Conservation (phyloP, 148 eudicot genomes). For the Suaeda aralocaspica region DNA sequence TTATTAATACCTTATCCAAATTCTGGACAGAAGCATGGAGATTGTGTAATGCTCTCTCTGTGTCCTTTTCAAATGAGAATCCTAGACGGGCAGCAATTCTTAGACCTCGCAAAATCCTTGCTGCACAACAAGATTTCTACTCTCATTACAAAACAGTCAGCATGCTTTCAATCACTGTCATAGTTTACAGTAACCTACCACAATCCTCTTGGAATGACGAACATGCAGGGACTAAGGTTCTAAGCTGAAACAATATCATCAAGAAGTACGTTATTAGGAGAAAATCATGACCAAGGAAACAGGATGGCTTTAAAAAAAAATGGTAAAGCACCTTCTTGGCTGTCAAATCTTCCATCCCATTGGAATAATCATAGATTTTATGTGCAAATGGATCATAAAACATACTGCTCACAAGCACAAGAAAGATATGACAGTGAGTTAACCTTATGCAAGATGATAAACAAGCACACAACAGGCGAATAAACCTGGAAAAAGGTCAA, state of each 20-base stretch:
- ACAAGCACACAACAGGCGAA: background rate
- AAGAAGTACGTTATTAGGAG: background rate
- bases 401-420: slow-evolving; percentile 48
- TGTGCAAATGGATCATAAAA: slow-evolving; percentile 72
- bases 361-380: slow-evolving; percentile 66
- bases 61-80: slow-evolving; percentile 65
- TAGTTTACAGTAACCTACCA: slow-evolving; percentile 40
- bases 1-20: slow-evolving; percentile 50
- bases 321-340: slow-evolving; percentile 54
- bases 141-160: background rate
- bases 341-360: slow-evolving; percentile 66
- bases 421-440: slow-evolving; percentile 13
- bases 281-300: background rate
- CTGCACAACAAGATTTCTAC: slow-evolving; percentile 37
- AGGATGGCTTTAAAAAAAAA: slow-evolving; percentile 2
- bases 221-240: slow-evolving; percentile 73
- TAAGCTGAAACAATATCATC: slow-evolving; percentile 53
- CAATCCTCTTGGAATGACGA: slow-evolving; percentile 74
- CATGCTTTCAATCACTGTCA: background rate
- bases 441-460: background rate
- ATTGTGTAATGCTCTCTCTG: slow-evolving; percentile 52
- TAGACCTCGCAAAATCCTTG: slow-evolving; percentile 86
- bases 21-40: slow-evolving; percentile 45
- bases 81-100: slow-evolving; percentile 95
- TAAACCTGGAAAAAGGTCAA: background rate